Conservation (phyloP, 768 basidiomycete species). For the Crucibulum laeve region DNA sequence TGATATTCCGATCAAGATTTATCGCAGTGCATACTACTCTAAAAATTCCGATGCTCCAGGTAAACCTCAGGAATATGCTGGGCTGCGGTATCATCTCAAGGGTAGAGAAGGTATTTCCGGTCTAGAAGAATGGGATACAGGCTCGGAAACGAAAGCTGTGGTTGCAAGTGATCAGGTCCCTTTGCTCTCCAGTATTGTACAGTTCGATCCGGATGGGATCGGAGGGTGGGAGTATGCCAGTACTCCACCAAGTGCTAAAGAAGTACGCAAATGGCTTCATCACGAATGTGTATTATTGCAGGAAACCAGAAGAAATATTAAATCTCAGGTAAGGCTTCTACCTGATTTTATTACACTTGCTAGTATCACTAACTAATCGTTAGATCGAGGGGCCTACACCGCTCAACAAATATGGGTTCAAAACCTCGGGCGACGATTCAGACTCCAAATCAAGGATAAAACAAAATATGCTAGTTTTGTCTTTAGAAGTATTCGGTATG, state of each 20-base stretch:
- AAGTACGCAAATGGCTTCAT: constrained; percentile 53
- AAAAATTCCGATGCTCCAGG: constrained; percentile 64
- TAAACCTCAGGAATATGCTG: constrained; percentile 72
- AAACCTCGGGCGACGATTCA: constrained; percentile 33
- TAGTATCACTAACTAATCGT: constrained; percentile 1
- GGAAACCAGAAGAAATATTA: constrained; percentile 9
- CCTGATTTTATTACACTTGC: neutral
- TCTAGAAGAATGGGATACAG: constrained; percentile 57
- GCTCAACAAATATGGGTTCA: constrained; percentile 62
- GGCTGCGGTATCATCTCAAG: constrained; percentile 67
- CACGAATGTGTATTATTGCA: constrained; percentile 18
- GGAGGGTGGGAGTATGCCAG: constrained; percentile 82
- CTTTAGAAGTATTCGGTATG: constrained; percentile 84
- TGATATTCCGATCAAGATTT: constrained; percentile 55
- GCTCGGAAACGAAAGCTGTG: neutral
- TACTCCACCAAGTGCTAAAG: constrained; percentile 56
- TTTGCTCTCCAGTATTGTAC: neutral
- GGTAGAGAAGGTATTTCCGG: constrained; percentile 52
- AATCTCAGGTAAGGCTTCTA: constrained; percentile 46
- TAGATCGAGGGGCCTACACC: constrained; percentile 76
- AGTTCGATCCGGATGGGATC: constrained; percentile 26
- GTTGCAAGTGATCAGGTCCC: neutral
- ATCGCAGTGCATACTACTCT: constrained; percentile 81
- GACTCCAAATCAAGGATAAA: constrained; percentile 40
- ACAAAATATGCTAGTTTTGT: constrained; percentile 74